Evolutionary conservation across 441 rosid genomes (phyloP).

Genomic region (Iberis amara): DNA sequence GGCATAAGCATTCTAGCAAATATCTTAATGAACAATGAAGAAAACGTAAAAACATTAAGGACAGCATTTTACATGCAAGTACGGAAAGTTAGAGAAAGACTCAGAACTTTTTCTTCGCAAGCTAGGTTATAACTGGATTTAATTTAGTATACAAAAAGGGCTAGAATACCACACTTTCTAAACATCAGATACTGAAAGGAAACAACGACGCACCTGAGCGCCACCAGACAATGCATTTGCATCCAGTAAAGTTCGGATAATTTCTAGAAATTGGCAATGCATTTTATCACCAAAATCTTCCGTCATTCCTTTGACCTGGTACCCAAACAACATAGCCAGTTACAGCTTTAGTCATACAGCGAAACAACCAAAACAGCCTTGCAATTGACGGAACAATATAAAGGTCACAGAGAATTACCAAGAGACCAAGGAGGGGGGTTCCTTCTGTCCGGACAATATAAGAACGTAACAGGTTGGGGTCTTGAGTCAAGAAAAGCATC

Average conservation of each 20-base stretch:
- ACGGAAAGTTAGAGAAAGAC: not conserved
- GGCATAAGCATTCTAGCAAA: not conserved
- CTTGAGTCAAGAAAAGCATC: constrained; percentile 90
- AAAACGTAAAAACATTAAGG: no score
- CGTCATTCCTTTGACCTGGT: constrained; percentile 92
- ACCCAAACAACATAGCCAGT: constrained; percentile 16
- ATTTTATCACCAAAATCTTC: constrained; percentile 93
- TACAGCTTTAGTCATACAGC: constrained; percentile 7
- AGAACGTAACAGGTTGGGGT: constrained; percentile 90
- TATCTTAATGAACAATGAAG: not conserved
- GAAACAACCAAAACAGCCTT: constrained; percentile 3
- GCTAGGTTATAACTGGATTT: not conserved
- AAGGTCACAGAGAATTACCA: constrained; percentile 48
- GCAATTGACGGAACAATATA: constrained; percentile 15
- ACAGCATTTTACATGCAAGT: no score
- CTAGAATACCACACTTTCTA: constrained; percentile 6
- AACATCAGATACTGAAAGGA: constrained; percentile 6
- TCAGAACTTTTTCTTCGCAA: constrained; percentile 11
- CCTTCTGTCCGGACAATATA: constrained; percentile 87
- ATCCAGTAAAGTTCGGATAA: constrained; percentile 94
- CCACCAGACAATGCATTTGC: constrained; percentile 69
- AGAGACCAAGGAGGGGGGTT: constrained; percentile 63
- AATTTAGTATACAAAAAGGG: not conserved
- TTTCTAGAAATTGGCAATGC: constrained; percentile 98
- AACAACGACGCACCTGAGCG: constrained; percentile 60